Percentiles rank a stretch among this genome's conserved stretches.
Conservation (phyloP, 345 rosid species). For the Arabis hirsuta region DNA sequence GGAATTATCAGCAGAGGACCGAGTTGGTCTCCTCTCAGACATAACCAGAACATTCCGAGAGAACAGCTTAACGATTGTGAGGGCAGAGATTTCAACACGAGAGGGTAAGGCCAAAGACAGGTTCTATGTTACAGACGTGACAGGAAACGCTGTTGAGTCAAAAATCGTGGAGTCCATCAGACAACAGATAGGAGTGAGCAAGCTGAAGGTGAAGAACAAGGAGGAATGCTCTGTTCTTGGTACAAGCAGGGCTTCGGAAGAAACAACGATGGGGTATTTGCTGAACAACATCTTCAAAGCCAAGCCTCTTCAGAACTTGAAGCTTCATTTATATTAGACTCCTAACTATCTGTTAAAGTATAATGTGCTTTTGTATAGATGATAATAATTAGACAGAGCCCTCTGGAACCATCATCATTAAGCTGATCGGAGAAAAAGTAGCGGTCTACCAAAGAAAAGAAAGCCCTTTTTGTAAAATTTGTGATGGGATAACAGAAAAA, state of each 20-base stretch:
- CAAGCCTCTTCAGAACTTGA: conserved; percentile 25
- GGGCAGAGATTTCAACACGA: conserved; percentile 89
- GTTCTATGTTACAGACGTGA: conserved; percentile 80
- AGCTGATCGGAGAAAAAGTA: conserved; percentile 15
- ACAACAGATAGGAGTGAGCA: conserved; percentile 66
- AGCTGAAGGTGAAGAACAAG: conserved; percentile 71
- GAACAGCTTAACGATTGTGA: conserved; percentile 78
- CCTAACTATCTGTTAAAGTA: conserved; percentile 1
- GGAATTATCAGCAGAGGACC: conserved; percentile 78
- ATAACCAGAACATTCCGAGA: conserved; percentile 95
- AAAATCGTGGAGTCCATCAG: conserved; percentile 82
- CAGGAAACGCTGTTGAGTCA: conserved; percentile 69
- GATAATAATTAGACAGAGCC: background rate
- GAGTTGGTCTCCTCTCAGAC: conserved; percentile 85
- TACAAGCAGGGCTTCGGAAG: conserved; percentile 18
- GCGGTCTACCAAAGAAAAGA: too few species aligned
- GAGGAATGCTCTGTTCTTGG: conserved; percentile 39
- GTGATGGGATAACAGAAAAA: conserved; percentile 5
- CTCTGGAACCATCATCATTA: background rate
- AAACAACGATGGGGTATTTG: conserved; percentile 50
- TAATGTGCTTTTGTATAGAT: conserved; percentile 6
- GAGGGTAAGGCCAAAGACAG: conserved; percentile 78
- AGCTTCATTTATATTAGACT: background rate
- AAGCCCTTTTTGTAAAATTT: background rate
- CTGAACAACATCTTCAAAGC: conserved; percentile 35